A percentile compares a stretch with the other conserved stretches of the same genome.
These are phyloP conservation scores for Gymnopus androsaceus DNA, from an alignment of 1,284 basidiomycete species.

Conservation along the genomic window DNA sequence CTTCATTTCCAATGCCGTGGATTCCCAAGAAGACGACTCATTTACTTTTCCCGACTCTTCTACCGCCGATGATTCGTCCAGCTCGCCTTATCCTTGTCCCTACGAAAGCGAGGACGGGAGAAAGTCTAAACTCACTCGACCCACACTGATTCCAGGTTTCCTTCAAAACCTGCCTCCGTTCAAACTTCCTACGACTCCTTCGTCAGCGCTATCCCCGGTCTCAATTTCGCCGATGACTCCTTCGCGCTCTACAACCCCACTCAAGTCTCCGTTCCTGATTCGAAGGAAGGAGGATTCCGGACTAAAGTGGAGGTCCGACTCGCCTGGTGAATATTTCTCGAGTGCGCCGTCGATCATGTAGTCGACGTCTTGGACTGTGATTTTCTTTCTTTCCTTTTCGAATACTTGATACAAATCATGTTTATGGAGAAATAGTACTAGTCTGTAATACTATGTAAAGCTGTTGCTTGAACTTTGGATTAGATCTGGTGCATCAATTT, in stretches of 20 bases:
- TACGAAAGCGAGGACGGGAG: neutral
- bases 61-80: neutral
- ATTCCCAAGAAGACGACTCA: neutral
- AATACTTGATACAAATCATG: no score
- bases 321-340: neutral
- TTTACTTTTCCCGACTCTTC: neutral
- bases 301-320: neutral
- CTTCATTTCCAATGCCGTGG: neutral
- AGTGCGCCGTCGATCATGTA: neutral
- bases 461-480: no score
- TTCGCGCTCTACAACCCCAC: neutral
- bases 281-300: neutral
- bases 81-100: neutral
- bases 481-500: no score
- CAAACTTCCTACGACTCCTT: neutral
- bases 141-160: constrained; percentile 1
- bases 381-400: no score
- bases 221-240: neutral
- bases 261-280: constrained; percentile 8
- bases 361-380: no score
- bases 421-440: no score
- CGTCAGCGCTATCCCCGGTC: neutral
- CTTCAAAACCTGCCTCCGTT: constrained; percentile 5
- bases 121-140: neutral
- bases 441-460: no score